Percentiles rank a stretch among this genome's conserved stretches.
These are phyloP conservation scores for Ramaria sp. DNA, from an alignment of 768 basidiomycete species.

Conservation along the genomic window DNA sequence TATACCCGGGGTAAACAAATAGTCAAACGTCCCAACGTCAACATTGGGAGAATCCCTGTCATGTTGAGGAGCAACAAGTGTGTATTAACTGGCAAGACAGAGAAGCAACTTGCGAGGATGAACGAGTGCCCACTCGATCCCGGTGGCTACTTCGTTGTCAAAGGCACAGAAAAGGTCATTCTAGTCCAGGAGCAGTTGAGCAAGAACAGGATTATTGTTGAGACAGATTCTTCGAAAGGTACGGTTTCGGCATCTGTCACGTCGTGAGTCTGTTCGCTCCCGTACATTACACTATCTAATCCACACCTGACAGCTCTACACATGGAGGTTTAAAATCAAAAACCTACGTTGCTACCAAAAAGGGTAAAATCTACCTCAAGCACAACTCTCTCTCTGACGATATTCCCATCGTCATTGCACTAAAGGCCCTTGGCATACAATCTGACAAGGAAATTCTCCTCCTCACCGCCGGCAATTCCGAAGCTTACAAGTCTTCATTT, in stretches of 20 bases:
- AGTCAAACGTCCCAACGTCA: constrained; percentile 71
- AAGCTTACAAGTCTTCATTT: constrained; percentile 78
- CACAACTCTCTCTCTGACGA: constrained; percentile 98
- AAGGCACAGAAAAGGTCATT: constrained; percentile 98
- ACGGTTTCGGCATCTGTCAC: constrained; percentile 92
- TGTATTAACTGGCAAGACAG: constrained; percentile 65
- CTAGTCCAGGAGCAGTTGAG: constrained; percentile 97
- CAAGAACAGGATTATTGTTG: constrained; percentile 99
- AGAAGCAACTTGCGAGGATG: constrained; percentile 85
- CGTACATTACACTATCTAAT: constrained; percentile 1
- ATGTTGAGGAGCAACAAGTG: constrained; percentile 97
- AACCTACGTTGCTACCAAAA: constrained; percentile 94
- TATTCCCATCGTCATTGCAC: constrained; percentile 89
- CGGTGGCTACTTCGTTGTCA: constrained; percentile 99
- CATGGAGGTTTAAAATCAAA: constrained; percentile 89
- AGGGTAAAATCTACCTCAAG: constrained; percentile 87
- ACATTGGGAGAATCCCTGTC: constrained; percentile 87
- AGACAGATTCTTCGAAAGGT: constrained; percentile 83
- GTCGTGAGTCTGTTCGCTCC: constrained; percentile 47
- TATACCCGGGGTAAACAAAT: constrained; percentile 89
- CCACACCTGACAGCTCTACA: constrained; percentile 42
- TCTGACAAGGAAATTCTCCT: constrained; percentile 97
- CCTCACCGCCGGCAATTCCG: constrained; percentile 85
- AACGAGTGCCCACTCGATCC: constrained; percentile 96
- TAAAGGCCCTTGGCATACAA: constrained; percentile 93